Conservation (phyloP, 768 basidiomycete genomes). For the Psilocybe cubensis region DNA sequence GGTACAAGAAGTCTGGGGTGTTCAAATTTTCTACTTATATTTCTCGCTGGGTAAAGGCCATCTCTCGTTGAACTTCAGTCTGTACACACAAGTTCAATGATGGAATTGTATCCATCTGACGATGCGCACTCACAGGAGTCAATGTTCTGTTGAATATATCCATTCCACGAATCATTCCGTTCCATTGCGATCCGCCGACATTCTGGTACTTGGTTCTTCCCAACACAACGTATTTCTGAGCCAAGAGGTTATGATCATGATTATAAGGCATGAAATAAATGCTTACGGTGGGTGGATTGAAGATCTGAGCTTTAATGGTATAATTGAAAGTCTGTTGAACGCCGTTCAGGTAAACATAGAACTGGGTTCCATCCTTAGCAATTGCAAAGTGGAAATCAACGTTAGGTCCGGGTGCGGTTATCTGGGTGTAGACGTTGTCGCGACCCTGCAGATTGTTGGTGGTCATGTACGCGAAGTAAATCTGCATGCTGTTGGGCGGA, state of each 20-base stretch:
- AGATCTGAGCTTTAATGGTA: not conserved
- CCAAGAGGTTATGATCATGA: too few species aligned
- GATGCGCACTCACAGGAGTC: not conserved
- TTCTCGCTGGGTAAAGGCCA: not conserved
- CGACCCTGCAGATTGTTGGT: not conserved
- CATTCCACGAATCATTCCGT: slow-evolving; percentile 1
- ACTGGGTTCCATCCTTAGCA: not conserved
- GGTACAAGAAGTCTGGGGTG: too few species aligned
- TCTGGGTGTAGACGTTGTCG: not conserved
- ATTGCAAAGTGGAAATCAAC: slow-evolving; percentile 1
- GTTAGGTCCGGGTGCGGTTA: slow-evolving; percentile 1
- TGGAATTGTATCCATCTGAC: too few species aligned
- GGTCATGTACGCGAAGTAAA: not conserved
- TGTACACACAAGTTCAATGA: not conserved
- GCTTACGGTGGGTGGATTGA: not conserved
- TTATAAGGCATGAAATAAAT: not conserved
- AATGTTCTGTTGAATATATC: slow-evolving; percentile 2
- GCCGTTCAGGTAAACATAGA: not conserved
- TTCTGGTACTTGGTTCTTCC: slow-evolving; percentile 3
- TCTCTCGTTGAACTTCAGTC: not conserved
- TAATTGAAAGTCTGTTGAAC: not conserved
- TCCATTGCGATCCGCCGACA: not conserved
- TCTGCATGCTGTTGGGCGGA: slow-evolving; percentile 2
- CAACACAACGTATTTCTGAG: not conserved
- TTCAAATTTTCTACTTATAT: not conserved